Evolutionary conservation across 2,329 filamentous ascomycete species (phyloP).

Genomic region (Fusarium proliferatum): DNA sequence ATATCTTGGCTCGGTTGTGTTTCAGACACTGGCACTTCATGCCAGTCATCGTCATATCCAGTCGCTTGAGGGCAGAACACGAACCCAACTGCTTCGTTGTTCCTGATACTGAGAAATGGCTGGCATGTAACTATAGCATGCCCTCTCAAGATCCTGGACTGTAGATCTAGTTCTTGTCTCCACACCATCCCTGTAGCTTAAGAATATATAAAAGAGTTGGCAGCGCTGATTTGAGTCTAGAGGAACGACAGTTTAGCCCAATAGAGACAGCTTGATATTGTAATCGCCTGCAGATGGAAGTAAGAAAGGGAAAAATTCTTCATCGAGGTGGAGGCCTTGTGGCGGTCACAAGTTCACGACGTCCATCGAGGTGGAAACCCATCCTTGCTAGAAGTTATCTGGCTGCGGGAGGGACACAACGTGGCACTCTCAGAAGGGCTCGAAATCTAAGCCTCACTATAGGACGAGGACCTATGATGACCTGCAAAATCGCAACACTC

Average conservation of each 20-base stretch:
- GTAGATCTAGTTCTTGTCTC: constrained; percentile 43
- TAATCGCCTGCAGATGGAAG: constrained; percentile 20
- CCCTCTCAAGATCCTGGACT: constrained; percentile 41
- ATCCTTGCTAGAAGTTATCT: constrained; percentile 30
- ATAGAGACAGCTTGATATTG: constrained; percentile 27
- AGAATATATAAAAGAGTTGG: constrained; percentile 20
- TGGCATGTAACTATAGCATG: background rate
- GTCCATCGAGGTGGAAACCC: constrained; percentile 43
- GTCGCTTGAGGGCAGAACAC: constrained; percentile 6
- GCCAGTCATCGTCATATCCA: background rate
- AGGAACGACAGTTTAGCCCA: constrained; percentile 8
- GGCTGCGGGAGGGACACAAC: constrained; percentile 39
- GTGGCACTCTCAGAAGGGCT: constrained; percentile 42
- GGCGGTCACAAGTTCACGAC: constrained; percentile 37
- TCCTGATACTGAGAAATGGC: constrained; percentile 11
- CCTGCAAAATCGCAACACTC: constrained; percentile 20
- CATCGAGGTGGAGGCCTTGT: constrained; percentile 44
- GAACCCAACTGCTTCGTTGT: constrained; percentile 6
- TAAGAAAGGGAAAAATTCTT: constrained; percentile 34
- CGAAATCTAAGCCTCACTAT: constrained; percentile 34
- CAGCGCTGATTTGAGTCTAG: constrained; percentile 28
- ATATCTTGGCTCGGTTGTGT: constrained; percentile 14
- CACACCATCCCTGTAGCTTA: constrained; percentile 35
- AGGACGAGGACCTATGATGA: constrained; percentile 22
- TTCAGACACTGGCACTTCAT: constrained; percentile 5